Evolutionary conservation across 306 rosid species (phyloP).

Genomic region (Clitoria ternatea): DNA sequence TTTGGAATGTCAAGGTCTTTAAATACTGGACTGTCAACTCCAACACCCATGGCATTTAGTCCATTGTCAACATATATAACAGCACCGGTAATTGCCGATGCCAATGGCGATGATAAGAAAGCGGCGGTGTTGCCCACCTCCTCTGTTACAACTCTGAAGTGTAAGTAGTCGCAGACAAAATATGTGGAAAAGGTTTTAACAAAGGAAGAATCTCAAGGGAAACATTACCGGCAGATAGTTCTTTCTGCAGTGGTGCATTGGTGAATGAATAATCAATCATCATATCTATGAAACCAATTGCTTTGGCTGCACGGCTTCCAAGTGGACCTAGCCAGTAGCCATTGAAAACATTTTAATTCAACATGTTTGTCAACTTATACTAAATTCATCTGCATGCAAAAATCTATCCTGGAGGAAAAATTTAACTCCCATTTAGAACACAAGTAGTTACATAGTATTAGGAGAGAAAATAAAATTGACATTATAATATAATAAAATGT

Average conservation of each 20-base stretch:
- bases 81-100: slow-evolving; percentile 86
- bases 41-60: slow-evolving; percentile 90
- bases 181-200: neutral
- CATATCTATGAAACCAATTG: slow-evolving; percentile 93
- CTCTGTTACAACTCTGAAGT: slow-evolving; percentile 47
- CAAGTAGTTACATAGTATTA: neutral
- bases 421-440: neutral
- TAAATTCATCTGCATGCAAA: neutral
- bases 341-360: neutral
- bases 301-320: slow-evolving; percentile 96
- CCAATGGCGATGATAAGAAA: slow-evolving; percentile 76
- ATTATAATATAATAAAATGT: neutral
- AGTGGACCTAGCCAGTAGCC: slow-evolving; percentile 73
- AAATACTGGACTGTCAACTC: slow-evolving; percentile 57
- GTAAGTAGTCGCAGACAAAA: neutral
- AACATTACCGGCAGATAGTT: slow-evolving; percentile 67
- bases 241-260: slow-evolving; percentile 90
- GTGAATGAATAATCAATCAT: slow-evolving; percentile 82
- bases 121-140: slow-evolving; percentile 89
- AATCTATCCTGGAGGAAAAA: neutral
- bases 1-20: slow-evolving; percentile 34
- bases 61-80: slow-evolving; percentile 81
- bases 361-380: neutral
- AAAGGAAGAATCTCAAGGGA: slow-evolving; percentile 5
- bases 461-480: neutral